A percentile compares a stretch with the other conserved stretches of the same genome.
Conservation (phyloP, 495 filamentous ascomycete species). For the Wilcoxina mikolae region DNA sequence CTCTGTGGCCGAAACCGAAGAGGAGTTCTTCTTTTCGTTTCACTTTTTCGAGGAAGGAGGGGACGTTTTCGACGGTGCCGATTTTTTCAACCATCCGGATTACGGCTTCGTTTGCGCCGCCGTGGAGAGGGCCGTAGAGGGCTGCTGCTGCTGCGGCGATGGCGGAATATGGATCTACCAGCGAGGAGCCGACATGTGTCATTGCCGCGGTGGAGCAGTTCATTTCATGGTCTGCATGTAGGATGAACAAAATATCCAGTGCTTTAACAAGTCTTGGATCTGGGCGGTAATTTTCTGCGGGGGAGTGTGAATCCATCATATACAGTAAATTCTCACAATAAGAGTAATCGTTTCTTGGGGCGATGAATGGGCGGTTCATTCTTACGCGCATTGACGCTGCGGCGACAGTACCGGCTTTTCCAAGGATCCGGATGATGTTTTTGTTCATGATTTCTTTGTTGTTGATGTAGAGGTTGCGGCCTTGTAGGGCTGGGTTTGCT, state of each 20-base stretch:
- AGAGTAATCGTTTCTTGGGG: constrained; percentile 29
- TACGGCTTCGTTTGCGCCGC: constrained; percentile 44
- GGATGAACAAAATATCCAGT: constrained; percentile 34
- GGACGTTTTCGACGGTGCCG: constrained; percentile 35
- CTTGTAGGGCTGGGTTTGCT: constrained; percentile 30
- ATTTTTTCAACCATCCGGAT: constrained; percentile 37
- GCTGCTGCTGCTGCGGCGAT: constrained; percentile 37
- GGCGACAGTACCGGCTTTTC: constrained; percentile 31
- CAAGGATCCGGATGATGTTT: constrained; percentile 33
- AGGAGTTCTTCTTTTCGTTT: constrained; percentile 39
- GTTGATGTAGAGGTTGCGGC: constrained; percentile 31
- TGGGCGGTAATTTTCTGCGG: constrained; percentile 29
- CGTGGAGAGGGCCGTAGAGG: constrained; percentile 43
- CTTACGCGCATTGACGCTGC: constrained; percentile 32
- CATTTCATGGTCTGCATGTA: constrained; percentile 40
- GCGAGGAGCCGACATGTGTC: constrained; percentile 36
- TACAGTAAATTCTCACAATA: constrained; percentile 35
- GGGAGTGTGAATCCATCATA: constrained; percentile 34
- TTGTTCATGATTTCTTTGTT: constrained; percentile 32
- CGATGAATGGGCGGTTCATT: constrained; percentile 30
- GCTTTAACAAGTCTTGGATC: constrained; percentile 28
- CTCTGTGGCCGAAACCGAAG: constrained; percentile 47
- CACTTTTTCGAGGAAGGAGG: constrained; percentile 36
- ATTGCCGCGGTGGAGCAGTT: constrained; percentile 40
- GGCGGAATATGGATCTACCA: constrained; percentile 35